phyloP scores from a whole-genome alignment of 331 rosid species.

The Ulmus americana region DNA sequence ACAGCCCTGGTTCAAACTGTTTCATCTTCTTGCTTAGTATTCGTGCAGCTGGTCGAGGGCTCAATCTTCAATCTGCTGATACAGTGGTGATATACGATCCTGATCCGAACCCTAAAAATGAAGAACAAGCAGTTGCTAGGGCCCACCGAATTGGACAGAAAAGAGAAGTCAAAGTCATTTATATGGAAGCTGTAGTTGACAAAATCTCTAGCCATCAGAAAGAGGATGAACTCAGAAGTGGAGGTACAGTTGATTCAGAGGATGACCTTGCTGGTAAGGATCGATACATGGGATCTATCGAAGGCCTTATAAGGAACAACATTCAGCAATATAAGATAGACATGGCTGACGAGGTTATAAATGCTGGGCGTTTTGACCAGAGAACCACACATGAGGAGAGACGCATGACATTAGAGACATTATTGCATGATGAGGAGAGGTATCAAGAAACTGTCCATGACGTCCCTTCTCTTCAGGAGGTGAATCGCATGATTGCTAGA shows the following conservation, averaged over 20 bases:
- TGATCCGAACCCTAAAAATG: slow-evolving; percentile 98
- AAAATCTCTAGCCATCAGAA: slow-evolving; percentile 85
- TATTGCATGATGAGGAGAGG: slow-evolving; percentile 94
- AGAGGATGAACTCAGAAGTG: slow-evolving; percentile 85
- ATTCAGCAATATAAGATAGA: slow-evolving; percentile 97
- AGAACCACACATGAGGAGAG: slow-evolving; percentile 99
- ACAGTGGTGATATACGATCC: slow-evolving; percentile 97
- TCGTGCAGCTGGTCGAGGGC: slow-evolving; percentile 99
- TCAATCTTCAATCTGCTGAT: slow-evolving; percentile 97
- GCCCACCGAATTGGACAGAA: slow-evolving; percentile 99
- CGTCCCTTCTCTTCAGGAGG: slow-evolving; percentile 92
- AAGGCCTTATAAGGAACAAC: slow-evolving; percentile 90
- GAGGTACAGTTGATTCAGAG: slow-evolving; percentile 76
- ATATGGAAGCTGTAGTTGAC: slow-evolving; percentile 98
- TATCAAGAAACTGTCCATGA: slow-evolving; percentile 92
- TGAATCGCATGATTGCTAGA: slow-evolving; percentile 98
- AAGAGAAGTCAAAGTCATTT: slow-evolving; percentile 92
- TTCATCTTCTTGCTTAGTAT: slow-evolving; percentile 97
- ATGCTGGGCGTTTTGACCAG: slow-evolving; percentile 99
- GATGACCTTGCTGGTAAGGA: slow-evolving; percentile 98
- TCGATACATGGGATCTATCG: slow-evolving; percentile 92
- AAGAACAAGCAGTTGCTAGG: slow-evolving; percentile 99
- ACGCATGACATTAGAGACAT: slow-evolving; percentile 88
- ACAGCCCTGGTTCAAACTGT: slow-evolving; percentile 69
- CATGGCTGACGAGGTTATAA: slow-evolving; percentile 99